A percentile compares a stretch with the other conserved stretches of the same genome.
phyloP scores from a whole-genome alignment of 2,329 filamentous ascomycete genomes.

The Ophioceras dolichostomum region DNA sequence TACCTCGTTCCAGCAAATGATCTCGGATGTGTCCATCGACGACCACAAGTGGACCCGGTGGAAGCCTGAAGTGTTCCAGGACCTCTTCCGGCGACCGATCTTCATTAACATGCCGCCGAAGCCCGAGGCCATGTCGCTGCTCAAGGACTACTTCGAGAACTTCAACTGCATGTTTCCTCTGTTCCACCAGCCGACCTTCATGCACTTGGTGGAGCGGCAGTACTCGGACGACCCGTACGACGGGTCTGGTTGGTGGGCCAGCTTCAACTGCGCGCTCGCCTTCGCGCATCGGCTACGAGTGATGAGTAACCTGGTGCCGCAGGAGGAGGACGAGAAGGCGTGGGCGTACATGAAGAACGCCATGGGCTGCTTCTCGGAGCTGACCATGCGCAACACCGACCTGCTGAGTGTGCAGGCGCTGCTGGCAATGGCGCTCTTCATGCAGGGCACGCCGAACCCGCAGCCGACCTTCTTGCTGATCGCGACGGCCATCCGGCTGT shows the following conservation, averaged over 20 bases:
- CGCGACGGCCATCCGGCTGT: constrained; percentile 77
- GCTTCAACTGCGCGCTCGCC: constrained; percentile 85
- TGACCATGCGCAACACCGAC: constrained; percentile 94
- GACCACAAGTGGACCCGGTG: constrained; percentile 95
- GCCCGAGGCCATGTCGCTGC: constrained; percentile 72
- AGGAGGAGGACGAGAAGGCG: constrained; percentile 86
- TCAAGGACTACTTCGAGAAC: constrained; percentile 94
- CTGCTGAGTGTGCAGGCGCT: constrained; percentile 88
- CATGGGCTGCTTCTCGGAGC: constrained; percentile 81
- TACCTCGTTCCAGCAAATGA: constrained; percentile 87
- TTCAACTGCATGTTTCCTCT: constrained; percentile 99
- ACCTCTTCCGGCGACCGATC: constrained; percentile 75
- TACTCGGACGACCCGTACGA: constrained; percentile 89
- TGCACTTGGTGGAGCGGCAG: constrained; percentile 90
- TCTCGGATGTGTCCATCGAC: constrained; percentile 78
- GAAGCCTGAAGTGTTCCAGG: constrained; percentile 95
- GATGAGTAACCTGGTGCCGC: constrained; percentile 85
- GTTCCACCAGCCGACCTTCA: constrained; percentile 96
- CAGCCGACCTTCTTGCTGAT: constrained; percentile 89
- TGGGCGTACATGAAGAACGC: constrained; percentile 97
- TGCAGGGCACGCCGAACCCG: constrained; percentile 93
- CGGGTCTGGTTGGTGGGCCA: constrained; percentile 97
- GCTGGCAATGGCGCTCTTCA: constrained; percentile 84
- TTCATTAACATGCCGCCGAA: constrained; percentile 78
- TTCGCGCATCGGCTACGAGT: constrained; percentile 85